These are phyloP conservation scores for Sparassis latifolia DNA, from an alignment of 1,284 basidiomycete genomes.

Conservation along the genomic window DNA sequence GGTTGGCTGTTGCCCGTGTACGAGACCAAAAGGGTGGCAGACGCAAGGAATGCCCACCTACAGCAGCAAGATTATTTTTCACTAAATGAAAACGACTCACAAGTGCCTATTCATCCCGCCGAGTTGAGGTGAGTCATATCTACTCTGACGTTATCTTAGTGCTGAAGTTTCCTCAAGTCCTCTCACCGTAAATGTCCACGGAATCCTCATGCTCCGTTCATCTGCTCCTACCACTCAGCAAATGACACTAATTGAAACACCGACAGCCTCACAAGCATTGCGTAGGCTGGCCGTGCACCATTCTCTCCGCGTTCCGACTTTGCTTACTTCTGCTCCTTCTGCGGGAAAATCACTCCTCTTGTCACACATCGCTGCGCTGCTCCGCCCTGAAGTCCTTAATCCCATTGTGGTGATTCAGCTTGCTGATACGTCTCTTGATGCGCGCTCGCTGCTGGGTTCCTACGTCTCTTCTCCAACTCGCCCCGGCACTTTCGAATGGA, in stretches of 20 bases:
- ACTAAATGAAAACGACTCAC: constrained; percentile 27
- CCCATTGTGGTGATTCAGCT: constrained; percentile 83
- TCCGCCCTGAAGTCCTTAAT: constrained; percentile 53
- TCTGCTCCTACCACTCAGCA: constrained; percentile 15
- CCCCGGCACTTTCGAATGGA: constrained; percentile 94
- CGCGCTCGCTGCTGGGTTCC: constrained; percentile 90
- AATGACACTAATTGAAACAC: constrained; percentile 58
- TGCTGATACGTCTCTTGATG: constrained; percentile 91
- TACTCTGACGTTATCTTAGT: constrained; percentile 13
- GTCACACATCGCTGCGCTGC: constrained; percentile 62
- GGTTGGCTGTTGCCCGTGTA: constrained; percentile 75
- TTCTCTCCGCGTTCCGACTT: constrained; percentile 68
- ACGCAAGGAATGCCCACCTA: constrained; percentile 45
- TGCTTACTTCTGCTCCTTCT: constrained; percentile 85
- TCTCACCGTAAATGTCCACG: constrained; percentile 53
- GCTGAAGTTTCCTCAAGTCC: constrained; percentile 33
- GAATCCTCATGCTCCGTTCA: constrained; percentile 52
- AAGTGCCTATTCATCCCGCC: constrained; percentile 31
- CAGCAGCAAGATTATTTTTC: constrained; percentile 42
- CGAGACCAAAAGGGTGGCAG: constrained; percentile 56
- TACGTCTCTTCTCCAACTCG: constrained; percentile 85
- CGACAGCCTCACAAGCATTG: constrained; percentile 55
- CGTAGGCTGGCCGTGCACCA: constrained; percentile 60
- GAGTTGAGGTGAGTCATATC: constrained; percentile 46
- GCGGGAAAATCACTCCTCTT: constrained; percentile 87